Percentiles rank a stretch among this genome's conserved stretches.
Conservation (phyloP, 179 eudicot species). For the Corrigiola litoralis region DNA sequence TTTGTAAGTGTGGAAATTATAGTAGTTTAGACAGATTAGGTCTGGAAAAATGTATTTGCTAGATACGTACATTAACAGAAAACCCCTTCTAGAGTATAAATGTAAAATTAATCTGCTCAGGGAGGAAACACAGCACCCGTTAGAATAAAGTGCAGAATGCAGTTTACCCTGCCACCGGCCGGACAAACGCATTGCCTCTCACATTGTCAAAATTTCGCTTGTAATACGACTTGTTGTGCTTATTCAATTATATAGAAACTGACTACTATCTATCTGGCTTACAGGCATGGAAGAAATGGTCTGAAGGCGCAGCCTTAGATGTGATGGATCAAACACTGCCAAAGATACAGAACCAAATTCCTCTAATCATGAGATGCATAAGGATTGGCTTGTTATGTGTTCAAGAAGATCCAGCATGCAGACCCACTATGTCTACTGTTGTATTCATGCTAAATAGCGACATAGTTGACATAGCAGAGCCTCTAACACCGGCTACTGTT, state of each 20-base stretch:
- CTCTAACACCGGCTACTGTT: not conserved
- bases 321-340: constrained; percentile 28
- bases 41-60: no score
- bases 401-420: constrained; percentile 20
- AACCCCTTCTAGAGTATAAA: no score
- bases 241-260: no score
- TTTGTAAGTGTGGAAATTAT: constrained; percentile 8
- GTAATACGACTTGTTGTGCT: no score
- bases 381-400: constrained; percentile 25
- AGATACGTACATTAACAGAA: no score
- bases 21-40: not conserved
- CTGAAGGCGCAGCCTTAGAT: constrained; percentile 22
- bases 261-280: no score
- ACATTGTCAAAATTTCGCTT: no score
- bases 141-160: no score
- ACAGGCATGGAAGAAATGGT: constrained; percentile 52
- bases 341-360: not conserved
- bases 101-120: no score
- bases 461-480: constrained; percentile 7
- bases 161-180: not conserved
- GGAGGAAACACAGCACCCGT: no score
- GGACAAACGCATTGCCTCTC: no score
- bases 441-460: constrained; percentile 23
- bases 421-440: constrained; percentile 23
- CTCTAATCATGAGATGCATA: constrained; percentile 22